phyloP scores from a whole-genome alignment of 176 grass and related monocot species.

The Otatea glauca region DNA sequence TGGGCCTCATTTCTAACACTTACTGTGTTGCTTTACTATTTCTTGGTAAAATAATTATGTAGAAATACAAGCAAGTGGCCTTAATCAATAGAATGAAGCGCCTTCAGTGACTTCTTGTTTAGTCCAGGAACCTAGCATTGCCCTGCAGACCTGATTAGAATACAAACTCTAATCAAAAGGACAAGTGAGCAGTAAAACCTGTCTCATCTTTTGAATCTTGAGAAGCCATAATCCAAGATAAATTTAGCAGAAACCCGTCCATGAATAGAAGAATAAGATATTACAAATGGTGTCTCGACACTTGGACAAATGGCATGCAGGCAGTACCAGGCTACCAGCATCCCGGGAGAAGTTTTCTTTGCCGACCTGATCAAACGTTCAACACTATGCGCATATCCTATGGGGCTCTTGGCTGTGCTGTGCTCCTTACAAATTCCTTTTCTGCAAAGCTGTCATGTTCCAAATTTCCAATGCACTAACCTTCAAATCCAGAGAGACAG shows the following conservation, averaged over 20 bases:
- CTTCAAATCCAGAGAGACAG: not conserved
- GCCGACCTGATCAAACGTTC: conserved; percentile 36
- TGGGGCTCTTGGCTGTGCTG: conserved; percentile 3
- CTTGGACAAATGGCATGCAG: conserved; percentile 30
- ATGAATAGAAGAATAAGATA: not conserved
- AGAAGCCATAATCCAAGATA: conserved; percentile 3
- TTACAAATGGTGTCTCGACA: not conserved
- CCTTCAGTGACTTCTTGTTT: not conserved
- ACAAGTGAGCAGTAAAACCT: conserved; percentile 28
- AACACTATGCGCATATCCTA: conserved; percentile 22
- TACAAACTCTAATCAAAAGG: conserved; percentile 17
- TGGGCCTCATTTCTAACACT: too few species aligned
- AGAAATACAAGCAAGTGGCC: not conserved
- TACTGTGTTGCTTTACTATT: not conserved
- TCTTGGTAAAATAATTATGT: not conserved
- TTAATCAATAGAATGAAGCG: not conserved
- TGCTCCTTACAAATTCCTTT: not conserved
- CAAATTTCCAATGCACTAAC: not conserved
- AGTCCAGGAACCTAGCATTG: not conserved
- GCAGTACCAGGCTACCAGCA: not conserved
- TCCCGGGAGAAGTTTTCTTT: conserved; percentile 29
- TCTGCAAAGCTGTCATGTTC: conserved; percentile 7
- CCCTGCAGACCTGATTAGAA: not conserved
- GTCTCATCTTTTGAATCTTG: not conserved
- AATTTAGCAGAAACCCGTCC: conserved; percentile 5